A percentile compares a stretch with the other conserved stretches of the same genome.
Conservation (phyloP, 2,329 filamentous ascomycete species). For the Catunica adiposa region DNA sequence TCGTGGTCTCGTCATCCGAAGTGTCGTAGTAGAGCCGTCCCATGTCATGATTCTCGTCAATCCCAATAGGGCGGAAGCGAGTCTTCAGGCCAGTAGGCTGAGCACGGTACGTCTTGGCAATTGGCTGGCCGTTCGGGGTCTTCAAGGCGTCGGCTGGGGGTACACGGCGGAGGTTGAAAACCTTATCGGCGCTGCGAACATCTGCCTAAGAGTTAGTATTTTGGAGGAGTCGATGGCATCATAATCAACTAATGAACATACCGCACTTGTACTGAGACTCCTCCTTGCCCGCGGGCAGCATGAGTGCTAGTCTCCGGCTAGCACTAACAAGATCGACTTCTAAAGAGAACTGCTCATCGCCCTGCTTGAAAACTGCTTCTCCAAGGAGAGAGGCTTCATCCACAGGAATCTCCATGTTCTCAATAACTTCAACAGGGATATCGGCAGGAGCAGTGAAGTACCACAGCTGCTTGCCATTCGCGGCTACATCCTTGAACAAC, state of each 20-base stretch:
- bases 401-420: conserved; percentile 44
- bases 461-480: conserved; percentile 61
- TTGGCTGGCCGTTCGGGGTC: background rate
- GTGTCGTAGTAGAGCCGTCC: conserved; percentile 11
- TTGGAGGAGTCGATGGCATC: background rate
- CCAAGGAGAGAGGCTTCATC: conserved; percentile 32
- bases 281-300: conserved; percentile 10
- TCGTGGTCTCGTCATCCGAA: conserved; percentile 10
- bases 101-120: conserved; percentile 32
- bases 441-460: conserved; percentile 60
- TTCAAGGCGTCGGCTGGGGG: conserved; percentile 4
- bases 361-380: conserved; percentile 41
- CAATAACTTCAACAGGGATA: conserved; percentile 50
- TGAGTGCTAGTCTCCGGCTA: conserved; percentile 20
- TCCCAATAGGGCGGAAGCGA: conserved; percentile 51
- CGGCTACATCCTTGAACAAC: conserved; percentile 40
- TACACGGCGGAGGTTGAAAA: conserved; percentile 12
- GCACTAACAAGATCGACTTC: conserved; percentile 35
- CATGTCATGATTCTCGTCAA: conserved; percentile 29
- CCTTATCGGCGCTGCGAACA: conserved; percentile 7
- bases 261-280: conserved; percentile 14
- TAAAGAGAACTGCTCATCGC: conserved; percentile 46
- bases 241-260: background rate
- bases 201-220: background rate
- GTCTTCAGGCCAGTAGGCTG: conserved; percentile 53